These are phyloP conservation scores for Psilocybe azurescens DNA, from an alignment of 768 basidiomycete genomes.

Conservation along the genomic window DNA sequence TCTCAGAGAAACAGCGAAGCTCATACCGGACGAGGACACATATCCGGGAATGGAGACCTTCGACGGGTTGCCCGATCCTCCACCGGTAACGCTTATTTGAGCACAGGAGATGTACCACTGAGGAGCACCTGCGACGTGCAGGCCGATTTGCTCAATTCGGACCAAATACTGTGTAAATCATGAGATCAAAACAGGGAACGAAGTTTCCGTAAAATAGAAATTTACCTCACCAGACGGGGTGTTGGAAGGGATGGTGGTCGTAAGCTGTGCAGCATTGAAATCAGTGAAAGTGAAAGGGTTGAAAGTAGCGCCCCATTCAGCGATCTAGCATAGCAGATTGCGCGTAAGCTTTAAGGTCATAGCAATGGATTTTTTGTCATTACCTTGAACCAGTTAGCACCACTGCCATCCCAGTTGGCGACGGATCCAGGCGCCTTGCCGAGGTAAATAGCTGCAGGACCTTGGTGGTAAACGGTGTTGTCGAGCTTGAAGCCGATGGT, in stretches of 20 bases:
- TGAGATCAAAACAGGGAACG: background rate
- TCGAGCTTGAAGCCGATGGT: conserved; percentile 46
- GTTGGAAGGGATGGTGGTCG: conserved; percentile 43
- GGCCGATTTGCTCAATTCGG: conserved; percentile 52
- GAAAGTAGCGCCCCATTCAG: conserved; percentile 45
- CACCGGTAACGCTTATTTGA: conserved; percentile 48
- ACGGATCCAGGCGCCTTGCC: conserved; percentile 50
- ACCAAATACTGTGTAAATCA: conserved; percentile 39
- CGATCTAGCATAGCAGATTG: conserved; percentile 35
- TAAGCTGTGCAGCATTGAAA: conserved; percentile 36
- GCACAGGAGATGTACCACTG: conserved; percentile 56
- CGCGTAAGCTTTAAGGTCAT: conserved; percentile 17
- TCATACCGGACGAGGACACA: conserved; percentile 40
- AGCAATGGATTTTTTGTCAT: background rate
- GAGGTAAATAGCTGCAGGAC: conserved; percentile 52
- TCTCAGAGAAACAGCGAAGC: background rate
- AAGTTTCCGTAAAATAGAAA: background rate
- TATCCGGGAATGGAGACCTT: conserved; percentile 58
- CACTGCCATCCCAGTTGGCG: conserved; percentile 51
- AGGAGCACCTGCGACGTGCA: conserved; percentile 50
- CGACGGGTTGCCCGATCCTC: conserved; percentile 47
- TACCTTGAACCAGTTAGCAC: conserved; percentile 59
- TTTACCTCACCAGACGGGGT: conserved; percentile 48
- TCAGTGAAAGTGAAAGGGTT: conserved; percentile 43
- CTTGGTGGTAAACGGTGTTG: conserved; percentile 45